A percentile compares a stretch with the other conserved stretches of the same genome.
phyloP scores from a whole-genome alignment of 1,284 basidiomycete genomes.

The Ceratobasidium sp. region DNA sequence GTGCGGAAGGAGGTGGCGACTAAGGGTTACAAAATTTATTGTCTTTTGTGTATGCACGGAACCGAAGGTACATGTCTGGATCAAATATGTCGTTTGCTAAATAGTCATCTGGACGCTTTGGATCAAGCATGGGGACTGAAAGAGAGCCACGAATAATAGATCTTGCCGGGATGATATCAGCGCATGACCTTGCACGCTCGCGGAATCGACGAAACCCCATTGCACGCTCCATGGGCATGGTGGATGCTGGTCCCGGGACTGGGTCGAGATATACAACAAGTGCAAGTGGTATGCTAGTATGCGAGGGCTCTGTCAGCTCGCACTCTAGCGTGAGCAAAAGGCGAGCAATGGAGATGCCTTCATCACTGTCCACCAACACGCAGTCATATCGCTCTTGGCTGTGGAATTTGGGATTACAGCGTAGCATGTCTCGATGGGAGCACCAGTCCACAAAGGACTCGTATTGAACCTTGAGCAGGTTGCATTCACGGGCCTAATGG shows the following conservation, averaged over 20 bases:
- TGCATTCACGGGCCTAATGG: background rate
- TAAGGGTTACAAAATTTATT: background rate
- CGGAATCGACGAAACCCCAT: slow-evolving; percentile 5
- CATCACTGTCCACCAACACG: background rate
- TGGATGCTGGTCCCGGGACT: background rate
- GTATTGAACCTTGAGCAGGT: background rate
- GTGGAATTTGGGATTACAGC: background rate
- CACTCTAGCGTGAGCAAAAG: background rate
- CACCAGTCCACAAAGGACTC: slow-evolving; percentile 5
- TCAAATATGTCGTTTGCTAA: slow-evolving; percentile 6
- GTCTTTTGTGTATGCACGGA: background rate
- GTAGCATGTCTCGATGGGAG: background rate
- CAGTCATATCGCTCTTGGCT: background rate
- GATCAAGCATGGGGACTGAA: background rate
- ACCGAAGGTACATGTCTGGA: background rate
- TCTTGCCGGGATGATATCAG: background rate
- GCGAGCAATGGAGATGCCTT: background rate
- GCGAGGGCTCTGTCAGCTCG: background rate
- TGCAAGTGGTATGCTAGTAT: background rate
- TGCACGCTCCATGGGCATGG: background rate
- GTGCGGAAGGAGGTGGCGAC: background rate
- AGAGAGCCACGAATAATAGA: background rate
- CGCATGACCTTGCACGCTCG: background rate
- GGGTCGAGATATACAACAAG: background rate
- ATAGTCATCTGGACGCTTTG: background rate